Evolutionary conservation across 129 eudicot species (phyloP), one percentile per base, ranked within the genome.

Genomic region (Ambrosia trifida): DNA sequence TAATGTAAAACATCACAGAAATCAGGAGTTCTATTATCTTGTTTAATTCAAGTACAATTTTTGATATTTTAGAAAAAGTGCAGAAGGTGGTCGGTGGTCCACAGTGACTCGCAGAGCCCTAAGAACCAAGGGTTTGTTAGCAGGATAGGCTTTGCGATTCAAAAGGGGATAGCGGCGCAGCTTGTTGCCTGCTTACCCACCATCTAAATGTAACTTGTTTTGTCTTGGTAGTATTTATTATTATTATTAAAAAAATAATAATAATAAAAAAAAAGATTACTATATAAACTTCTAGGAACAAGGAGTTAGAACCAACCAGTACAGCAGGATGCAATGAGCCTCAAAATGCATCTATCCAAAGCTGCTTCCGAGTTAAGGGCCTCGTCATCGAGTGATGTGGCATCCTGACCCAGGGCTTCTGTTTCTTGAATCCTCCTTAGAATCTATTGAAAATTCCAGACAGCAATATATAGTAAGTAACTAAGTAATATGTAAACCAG

Each of bases 301-400:
- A 46, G 43, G 11, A 30, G 56, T 54, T 67, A 52, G 13, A 59
- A 66, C 93, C 61, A 47, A 95, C 99, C 88, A 11, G 85, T 86
- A 85, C 97, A 90, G 84, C 99, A 95, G 64, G 99, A 90, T 45
- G 91, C 96, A 76, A 95, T 95, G 62, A 95, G 96, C 89, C 90
- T 90, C 85, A 95, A 81, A 72, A 95, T 90, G 91, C 99, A 95
- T 88, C 91, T 86, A 75, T 95, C 99, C 67, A 90, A 86, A 61
- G 91, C 85, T 72, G 96, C 81, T 83, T 95, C 99, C 6, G 61
- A 78, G 57, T 84, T 83, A 57, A 90, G 86, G 56, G 95, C 94
- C 70, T 90, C 94, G 11, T 95, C 96, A 16, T 95, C 99, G 4
- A 95, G 97, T 72, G 85, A 74, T 12, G 79, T 66, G 50, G 84